Percentiles rank a stretch among this genome's conserved stretches.
Evolutionary conservation across 2,329 filamentous ascomycete species (phyloP).

Genomic region (Fusarium sp.): DNA sequence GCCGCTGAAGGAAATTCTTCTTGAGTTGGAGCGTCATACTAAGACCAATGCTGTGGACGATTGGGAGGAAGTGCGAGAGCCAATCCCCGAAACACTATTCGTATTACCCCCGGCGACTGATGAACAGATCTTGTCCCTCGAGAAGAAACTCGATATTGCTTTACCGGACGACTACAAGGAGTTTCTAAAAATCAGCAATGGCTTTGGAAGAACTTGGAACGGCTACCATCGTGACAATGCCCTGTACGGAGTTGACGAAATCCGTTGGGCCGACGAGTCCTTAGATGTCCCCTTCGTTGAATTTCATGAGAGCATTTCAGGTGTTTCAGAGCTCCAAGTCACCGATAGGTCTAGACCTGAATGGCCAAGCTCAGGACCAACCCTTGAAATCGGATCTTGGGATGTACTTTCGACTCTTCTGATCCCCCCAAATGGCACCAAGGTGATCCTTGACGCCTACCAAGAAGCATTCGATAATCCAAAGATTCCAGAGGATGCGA

Average conservation of each 20-base stretch:
- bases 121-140: slow-evolving; percentile 26
- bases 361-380: slow-evolving; percentile 25
- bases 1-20: slow-evolving; percentile 19
- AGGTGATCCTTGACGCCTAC: slow-evolving; percentile 15
- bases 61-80: neutral
- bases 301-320: slow-evolving; percentile 13
- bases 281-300: slow-evolving; percentile 4
- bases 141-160: slow-evolving; percentile 6
- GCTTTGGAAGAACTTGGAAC: slow-evolving; percentile 35
- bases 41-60: neutral
- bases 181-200: slow-evolving; percentile 36
- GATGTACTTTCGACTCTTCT: slow-evolving; percentile 17
- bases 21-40: slow-evolving; percentile 24
- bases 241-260: slow-evolving; percentile 14
- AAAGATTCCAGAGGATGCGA: slow-evolving; percentile 4
- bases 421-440: slow-evolving; percentile 17
- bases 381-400: slow-evolving; percentile 12
- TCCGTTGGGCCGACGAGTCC: slow-evolving; percentile 17
- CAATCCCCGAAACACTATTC: slow-evolving; percentile 30
- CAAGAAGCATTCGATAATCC: slow-evolving; percentile 6
- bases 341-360: neutral
- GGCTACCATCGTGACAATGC: slow-evolving; percentile 23
- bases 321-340: neutral
- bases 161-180: slow-evolving; percentile 37
- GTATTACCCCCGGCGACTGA: slow-evolving; percentile 27